Evolutionary conservation across 2,329 filamentous ascomycete genomes (phyloP), one percentile per base, ranked within the genome.

Genomic region (Diaporthe citriasiana): DNA sequence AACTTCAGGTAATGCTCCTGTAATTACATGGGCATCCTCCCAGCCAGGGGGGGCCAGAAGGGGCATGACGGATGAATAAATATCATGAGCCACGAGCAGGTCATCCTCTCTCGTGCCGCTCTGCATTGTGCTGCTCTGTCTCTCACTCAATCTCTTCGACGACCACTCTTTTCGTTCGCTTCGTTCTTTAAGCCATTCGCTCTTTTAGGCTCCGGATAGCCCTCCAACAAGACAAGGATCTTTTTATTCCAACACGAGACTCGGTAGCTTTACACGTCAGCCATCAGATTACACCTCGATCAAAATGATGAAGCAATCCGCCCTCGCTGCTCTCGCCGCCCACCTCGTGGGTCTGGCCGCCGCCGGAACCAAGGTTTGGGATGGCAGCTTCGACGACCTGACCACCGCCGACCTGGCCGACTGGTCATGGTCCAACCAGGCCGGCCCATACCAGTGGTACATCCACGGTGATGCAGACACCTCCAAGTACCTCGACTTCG

Each of bases 371-470:
- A 84, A 91, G 57, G 82, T 91, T 10, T 91, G 89, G 89, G 89
- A 91, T 80, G 90, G 90, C 30, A 86, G 89, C 65, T 89, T 91
- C 83, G 90, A 91, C 79, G 85, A 88, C 69, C 82, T 89, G 74
- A 83, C 82, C 27, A 85, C 84, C 68, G 78, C 86, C 3, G 89
- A 90, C 78, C 82, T 91, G 25, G 84, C 86, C 78, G 86, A 87
- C 71, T 91, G 90, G 90, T 90, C 88, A 1, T 93, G 89, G 88
- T 85, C 85, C 6, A 91, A 91, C 80, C 87, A 91, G 82, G 87
- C 90, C 75, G 89, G 89, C 0, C 87, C 89, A 0, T 93, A 92
- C 82, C 92, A 93, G 81, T 93, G 92, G 84, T 93, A 93, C 83
- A 93, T 93, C 78, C 92, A 94, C 83, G 92, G 92, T 45, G 83